Conservation (phyloP, 2,329 filamentous ascomycete species). For the Phialophora chinensis region DNA sequence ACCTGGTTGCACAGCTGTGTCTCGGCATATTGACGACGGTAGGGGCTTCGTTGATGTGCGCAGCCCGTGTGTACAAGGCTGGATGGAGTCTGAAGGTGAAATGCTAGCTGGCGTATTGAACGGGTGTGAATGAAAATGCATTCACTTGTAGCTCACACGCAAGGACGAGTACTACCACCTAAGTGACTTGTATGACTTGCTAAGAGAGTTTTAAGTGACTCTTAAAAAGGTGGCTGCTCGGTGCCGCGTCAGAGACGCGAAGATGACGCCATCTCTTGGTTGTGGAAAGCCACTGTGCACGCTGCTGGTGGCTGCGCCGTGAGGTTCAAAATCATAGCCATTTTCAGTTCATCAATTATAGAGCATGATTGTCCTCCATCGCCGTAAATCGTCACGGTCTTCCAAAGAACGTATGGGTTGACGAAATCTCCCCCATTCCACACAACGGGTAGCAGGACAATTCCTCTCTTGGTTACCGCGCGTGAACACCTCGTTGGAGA, state of each 20-base stretch:
- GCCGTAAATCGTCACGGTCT: background rate
- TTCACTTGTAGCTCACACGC: background rate
- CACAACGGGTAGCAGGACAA: background rate
- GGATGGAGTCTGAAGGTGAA: slow-evolving; percentile 45
- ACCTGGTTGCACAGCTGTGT: slow-evolving; percentile 46
- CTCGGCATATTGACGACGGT: slow-evolving; percentile 60
- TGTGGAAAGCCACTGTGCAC: background rate
- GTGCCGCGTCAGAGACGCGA: background rate
- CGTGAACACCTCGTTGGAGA: background rate
- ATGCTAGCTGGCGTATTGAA: slow-evolving; percentile 38
- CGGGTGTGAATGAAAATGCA: background rate
- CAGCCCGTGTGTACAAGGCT: slow-evolving; percentile 50
- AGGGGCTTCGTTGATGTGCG: slow-evolving; percentile 53
- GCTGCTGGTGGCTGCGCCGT: background rate
- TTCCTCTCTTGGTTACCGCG: background rate
- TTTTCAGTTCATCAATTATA: background rate
- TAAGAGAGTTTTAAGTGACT: background rate
- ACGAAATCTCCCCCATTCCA: background rate
- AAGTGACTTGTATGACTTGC: background rate
- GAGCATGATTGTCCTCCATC: background rate
- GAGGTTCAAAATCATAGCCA: background rate
- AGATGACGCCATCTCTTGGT: slow-evolving; percentile 3
- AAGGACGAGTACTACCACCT: background rate
- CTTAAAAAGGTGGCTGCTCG: background rate
- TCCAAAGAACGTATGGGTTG: background rate